A percentile compares a stretch with the other conserved stretches of the same genome.
Evolutionary conservation across 2,329 filamentous ascomycete species (phyloP).

Genomic region (Epichloe gansuensis): DNA sequence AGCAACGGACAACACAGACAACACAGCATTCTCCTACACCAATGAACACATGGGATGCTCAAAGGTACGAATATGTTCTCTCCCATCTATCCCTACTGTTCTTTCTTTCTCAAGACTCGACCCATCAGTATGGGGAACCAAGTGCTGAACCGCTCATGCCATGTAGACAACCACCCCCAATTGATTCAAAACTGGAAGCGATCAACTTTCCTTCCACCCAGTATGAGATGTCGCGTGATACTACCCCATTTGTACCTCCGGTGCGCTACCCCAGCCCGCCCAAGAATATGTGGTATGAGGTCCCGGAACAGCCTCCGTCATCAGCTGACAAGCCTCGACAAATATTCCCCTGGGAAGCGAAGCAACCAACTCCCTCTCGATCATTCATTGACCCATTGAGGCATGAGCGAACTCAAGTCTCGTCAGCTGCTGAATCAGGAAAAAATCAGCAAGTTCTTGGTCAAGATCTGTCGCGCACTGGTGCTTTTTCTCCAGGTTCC

Average conservation of each 20-base stretch:
- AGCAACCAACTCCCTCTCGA: conserved; percentile 49
- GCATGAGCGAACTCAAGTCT: conserved; percentile 14
- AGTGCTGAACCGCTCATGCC: conserved; percentile 7
- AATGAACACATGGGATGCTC: conserved; percentile 39
- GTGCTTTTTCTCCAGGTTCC: neutral
- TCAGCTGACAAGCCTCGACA: conserved; percentile 44
- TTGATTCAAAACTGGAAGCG: conserved; percentile 69
- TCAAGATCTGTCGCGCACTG: neutral
- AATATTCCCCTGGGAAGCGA: conserved; percentile 85
- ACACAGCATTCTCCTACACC: neutral
- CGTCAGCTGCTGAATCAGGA: conserved; percentile 8
- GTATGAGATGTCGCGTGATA: conserved; percentile 74
- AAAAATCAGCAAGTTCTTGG: neutral
- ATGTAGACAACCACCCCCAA: conserved; percentile 46
- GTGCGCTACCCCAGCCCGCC: conserved; percentile 69
- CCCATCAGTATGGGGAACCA: neutral
- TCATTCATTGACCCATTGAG: conserved; percentile 34
- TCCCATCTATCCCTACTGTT: neutral
- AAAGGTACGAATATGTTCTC: conserved; percentile 27
- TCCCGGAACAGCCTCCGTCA: conserved; percentile 52
- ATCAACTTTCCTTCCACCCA: conserved; percentile 64
- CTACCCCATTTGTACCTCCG: conserved; percentile 64
- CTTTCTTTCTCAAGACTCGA: neutral
- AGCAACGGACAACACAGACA: neutral
- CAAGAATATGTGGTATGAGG: conserved; percentile 76